Evolutionary conservation across 495 filamentous ascomycete genomes (phyloP).

Genomic region (Podospora pseudopauciseta): DNA sequence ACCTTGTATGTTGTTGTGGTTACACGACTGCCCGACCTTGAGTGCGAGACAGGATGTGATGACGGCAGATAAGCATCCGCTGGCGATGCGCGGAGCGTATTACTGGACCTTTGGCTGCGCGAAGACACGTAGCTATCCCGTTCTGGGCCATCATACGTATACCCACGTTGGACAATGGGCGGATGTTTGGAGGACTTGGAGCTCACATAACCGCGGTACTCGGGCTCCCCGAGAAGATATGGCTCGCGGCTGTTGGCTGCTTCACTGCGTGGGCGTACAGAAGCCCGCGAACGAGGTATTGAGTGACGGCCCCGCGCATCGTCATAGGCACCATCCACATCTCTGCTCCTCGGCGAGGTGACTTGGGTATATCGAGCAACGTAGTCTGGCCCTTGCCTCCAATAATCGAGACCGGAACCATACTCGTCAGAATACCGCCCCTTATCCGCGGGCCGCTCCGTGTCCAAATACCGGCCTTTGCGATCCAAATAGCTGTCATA

Average conservation of each 20-base stretch:
- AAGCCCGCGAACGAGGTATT: conserved; percentile 29
- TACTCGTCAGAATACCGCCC: conserved; percentile 33
- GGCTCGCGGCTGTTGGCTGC: conserved; percentile 29
- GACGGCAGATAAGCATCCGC: conserved; percentile 18
- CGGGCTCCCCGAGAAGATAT: conserved; percentile 29
- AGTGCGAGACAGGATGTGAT: conserved; percentile 27
- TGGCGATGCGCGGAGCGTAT: conserved; percentile 30
- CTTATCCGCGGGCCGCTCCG: conserved; percentile 31
- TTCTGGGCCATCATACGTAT: conserved; percentile 33
- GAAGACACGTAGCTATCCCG: conserved; percentile 40
- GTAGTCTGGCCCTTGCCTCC: conserved; percentile 34
- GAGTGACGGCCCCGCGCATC: conserved; percentile 36
- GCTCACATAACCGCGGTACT: conserved; percentile 30
- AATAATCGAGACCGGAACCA: conserved; percentile 23
- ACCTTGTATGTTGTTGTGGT: conserved; percentile 34
- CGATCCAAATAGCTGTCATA: conserved; percentile 35
- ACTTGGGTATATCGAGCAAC: conserved; percentile 36
- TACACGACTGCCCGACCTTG: conserved; percentile 30
- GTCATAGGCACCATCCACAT: conserved; percentile 45
- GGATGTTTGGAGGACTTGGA: conserved; percentile 28
- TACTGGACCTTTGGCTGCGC: conserved; percentile 34
- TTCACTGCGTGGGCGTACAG: conserved; percentile 37
- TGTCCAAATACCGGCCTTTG: conserved; percentile 35
- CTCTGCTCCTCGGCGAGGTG: conserved; percentile 34
- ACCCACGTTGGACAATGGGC: conserved; percentile 31